phyloP scores from a whole-genome alignment of 257 asterid genomes.

The Lycium ferocissimum region DNA sequence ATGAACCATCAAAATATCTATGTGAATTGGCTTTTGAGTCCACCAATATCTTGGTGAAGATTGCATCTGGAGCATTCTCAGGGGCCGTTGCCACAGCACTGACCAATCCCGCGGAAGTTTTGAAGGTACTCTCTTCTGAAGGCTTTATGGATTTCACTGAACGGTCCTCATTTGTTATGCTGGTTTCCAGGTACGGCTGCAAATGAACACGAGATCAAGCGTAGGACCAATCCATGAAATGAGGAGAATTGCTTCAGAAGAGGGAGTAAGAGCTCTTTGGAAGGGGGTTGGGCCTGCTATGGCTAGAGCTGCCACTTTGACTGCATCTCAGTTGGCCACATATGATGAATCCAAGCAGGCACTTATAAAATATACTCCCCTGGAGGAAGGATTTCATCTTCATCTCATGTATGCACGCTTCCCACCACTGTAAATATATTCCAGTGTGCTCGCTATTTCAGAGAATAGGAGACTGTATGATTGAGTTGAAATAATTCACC shows the following conservation, averaged over 20 bases:
- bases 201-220: conserved; percentile 60
- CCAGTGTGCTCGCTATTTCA: conserved; percentile 11
- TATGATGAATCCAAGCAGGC: conserved; percentile 95
- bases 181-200: conserved; percentile 74
- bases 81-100: conserved; percentile 96
- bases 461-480: neutral
- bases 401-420: conserved; percentile 70
- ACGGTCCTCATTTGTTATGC: conserved; percentile 40
- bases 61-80: conserved; percentile 95
- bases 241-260: conserved; percentile 73
- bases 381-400: conserved; percentile 88
- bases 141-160: conserved; percentile 21
- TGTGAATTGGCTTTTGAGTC: conserved; percentile 98
- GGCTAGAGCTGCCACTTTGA: conserved; percentile 87
- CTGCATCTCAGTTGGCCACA: conserved; percentile 91
- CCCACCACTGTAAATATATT: conserved; percentile 22
- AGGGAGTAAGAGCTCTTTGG: conserved; percentile 89
- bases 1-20: conserved; percentile 95
- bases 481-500: conserved; percentile 17
- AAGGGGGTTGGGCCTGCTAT: conserved; percentile 98
- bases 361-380: conserved; percentile 75
- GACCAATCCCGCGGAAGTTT: conserved; percentile 88
- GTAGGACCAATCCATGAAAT: conserved; percentile 65
- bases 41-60: conserved; percentile 94
- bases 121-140: conserved; percentile 64